These are phyloP conservation scores for Phtheirospermum japonicum DNA, from an alignment of 257 asterid genomes.

Conservation along the genomic window DNA sequence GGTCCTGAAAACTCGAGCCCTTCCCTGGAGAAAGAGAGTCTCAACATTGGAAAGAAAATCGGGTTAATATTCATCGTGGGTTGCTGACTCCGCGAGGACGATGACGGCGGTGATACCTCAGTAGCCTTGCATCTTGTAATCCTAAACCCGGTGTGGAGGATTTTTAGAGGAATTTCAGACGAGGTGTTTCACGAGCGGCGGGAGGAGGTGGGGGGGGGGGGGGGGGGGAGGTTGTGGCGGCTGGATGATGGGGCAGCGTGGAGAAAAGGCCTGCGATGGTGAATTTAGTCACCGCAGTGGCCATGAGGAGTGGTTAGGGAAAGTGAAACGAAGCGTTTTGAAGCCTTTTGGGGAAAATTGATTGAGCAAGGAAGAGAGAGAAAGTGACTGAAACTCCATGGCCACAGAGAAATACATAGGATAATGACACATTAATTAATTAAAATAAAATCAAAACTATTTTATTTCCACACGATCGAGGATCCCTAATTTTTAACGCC, in stretches of 20 bases:
- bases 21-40: no score
- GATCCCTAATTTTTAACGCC: no score
- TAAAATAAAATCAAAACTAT: no score
- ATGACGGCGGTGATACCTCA: slow-evolving; percentile 35
- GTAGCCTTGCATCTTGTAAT: slow-evolving; percentile 50
- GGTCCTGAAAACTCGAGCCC: no score
- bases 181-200: no score
- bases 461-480: no score
- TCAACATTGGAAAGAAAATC: no score
- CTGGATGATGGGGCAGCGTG: slow-evolving; percentile 41
- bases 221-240: slow-evolving; percentile 37
- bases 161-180: neutral
- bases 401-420: slow-evolving; percentile 30
- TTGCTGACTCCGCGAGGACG: no score
- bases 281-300: slow-evolving; percentile 31
- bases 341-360: neutral
- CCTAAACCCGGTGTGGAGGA: slow-evolving; percentile 6
- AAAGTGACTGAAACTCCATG: no score
- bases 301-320: slow-evolving; percentile 25
- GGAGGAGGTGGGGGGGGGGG: no score
- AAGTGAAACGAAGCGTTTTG: slow-evolving; percentile 22
- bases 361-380: slow-evolving; percentile 9
- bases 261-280: slow-evolving; percentile 41
- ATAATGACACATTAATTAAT: slow-evolving; percentile 32
- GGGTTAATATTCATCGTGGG: no score